A percentile compares a stretch with the other conserved stretches of the same genome.
phyloP scores from a whole-genome alignment of 768 basidiomycete genomes.

The Boletus insuetus region DNA sequence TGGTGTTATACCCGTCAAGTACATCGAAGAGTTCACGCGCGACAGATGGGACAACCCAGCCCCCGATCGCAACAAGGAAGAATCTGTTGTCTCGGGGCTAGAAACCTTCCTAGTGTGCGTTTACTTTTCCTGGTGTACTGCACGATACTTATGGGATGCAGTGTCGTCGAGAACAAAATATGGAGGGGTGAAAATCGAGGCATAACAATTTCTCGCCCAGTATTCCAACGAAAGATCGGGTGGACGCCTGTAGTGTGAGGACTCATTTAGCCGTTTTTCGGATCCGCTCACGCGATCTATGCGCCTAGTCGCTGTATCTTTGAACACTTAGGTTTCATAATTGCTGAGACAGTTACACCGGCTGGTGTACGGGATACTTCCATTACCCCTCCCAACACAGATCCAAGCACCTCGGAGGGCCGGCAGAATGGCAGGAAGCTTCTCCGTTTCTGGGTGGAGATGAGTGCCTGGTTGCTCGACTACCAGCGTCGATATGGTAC shows the following conservation, averaged over 20 bases:
- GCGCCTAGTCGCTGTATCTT: slow-evolving; percentile 41
- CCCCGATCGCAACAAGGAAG: slow-evolving; percentile 51
- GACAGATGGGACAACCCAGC: slow-evolving; percentile 62
- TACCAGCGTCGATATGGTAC: slow-evolving; percentile 49
- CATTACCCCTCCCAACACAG: slow-evolving; percentile 55
- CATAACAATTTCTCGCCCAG: slow-evolving; percentile 50
- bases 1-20: slow-evolving; percentile 64
- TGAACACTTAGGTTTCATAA: slow-evolving; percentile 38
- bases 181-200: slow-evolving; percentile 67
- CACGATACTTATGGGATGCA: slow-evolving; percentile 25
- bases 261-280: neutral
- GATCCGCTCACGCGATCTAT: slow-evolving; percentile 10
- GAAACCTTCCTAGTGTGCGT: slow-evolving; percentile 70
- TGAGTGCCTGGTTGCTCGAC: slow-evolving; percentile 62
- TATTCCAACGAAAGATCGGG: slow-evolving; percentile 64
- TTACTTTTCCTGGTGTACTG: neutral
- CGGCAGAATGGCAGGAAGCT: slow-evolving; percentile 56
- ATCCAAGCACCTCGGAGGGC: slow-evolving; percentile 44
- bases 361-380: slow-evolving; percentile 38
- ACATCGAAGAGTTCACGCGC: slow-evolving; percentile 58
- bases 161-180: slow-evolving; percentile 71
- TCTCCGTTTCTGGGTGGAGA: slow-evolving; percentile 79
- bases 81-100: slow-evolving; percentile 52
- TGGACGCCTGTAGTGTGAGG: slow-evolving; percentile 62
- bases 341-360: slow-evolving; percentile 18